Percentiles rank a stretch among this genome's conserved stretches.
phyloP scores from a whole-genome alignment of 1,284 basidiomycete genomes.

The Crucibulum parvulum region DNA sequence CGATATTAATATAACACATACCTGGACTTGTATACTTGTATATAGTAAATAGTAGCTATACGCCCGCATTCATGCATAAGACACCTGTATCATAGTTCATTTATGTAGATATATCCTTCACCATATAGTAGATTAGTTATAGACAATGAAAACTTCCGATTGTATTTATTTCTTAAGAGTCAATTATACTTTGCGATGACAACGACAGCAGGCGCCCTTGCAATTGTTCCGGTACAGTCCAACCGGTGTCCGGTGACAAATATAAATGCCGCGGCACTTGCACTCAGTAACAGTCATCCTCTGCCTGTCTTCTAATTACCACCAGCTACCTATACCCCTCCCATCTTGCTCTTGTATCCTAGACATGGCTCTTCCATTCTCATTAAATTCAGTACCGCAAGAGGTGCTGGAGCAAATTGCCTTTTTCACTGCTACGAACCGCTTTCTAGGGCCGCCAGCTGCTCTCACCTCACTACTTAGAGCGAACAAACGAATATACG shows the following conservation, averaged over 20 bases:
- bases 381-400: slow-evolving; percentile 57
- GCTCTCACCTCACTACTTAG: slow-evolving; percentile 59
- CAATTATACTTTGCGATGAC: background rate
- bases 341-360: slow-evolving; percentile 2
- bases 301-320: background rate
- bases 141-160: background rate
- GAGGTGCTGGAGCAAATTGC: slow-evolving; percentile 79
- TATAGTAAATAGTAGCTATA: no score
- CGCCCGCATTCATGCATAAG: no score
- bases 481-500: slow-evolving; percentile 58
- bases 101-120: background rate
- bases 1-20: no score
- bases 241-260: slow-evolving; percentile 17
- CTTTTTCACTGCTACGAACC: slow-evolving; percentile 54
- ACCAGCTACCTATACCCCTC: slow-evolving; percentile 2
- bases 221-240: background rate
- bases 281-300: background rate
- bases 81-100: no score
- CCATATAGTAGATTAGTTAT: no score
- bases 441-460: slow-evolving; percentile 60
- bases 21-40: no score
- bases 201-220: background rate
- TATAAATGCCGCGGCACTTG: slow-evolving; percentile 5
- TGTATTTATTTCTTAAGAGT: background rate
- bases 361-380: slow-evolving; percentile 19